Conservation (phyloP, 2,329 filamentous ascomycete species). For the Phyllosticta citriasiana region DNA sequence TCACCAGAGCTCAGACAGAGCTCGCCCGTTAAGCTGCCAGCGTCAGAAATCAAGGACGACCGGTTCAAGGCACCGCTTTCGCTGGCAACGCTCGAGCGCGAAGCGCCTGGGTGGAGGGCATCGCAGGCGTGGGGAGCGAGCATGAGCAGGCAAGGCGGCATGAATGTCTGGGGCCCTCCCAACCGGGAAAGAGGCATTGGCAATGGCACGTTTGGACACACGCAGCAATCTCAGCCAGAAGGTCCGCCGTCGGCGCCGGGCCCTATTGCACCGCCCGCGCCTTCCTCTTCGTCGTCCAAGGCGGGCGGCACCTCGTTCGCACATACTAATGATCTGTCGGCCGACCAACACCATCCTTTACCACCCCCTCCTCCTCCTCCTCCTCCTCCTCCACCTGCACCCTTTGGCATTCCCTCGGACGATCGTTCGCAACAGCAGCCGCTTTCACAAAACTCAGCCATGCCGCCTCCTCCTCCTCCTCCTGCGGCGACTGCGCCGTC, state of each 20-base stretch:
- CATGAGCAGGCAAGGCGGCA: slow-evolving; percentile 1
- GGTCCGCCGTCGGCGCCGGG: slow-evolving; percentile 20
- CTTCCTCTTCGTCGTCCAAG: slow-evolving; percentile 1
- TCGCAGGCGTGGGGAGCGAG: slow-evolving; percentile 1
- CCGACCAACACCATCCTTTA: slow-evolving; percentile 21
- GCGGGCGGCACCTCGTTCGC: background rate
- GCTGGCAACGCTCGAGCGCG: slow-evolving; percentile 30
- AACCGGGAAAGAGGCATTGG: slow-evolving; percentile 58
- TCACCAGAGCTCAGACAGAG: slow-evolving; percentile 4
- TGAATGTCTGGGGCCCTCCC: slow-evolving; percentile 67
- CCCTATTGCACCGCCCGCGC: slow-evolving; percentile 16
- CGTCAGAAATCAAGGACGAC: background rate
- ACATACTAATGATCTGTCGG: slow-evolving; percentile 9
- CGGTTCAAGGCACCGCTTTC: slow-evolving; percentile 17
- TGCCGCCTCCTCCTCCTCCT: background rate
- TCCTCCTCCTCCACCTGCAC: slow-evolving; percentile 17
- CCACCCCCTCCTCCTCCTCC: slow-evolving; percentile 15
- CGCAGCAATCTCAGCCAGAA: slow-evolving; percentile 24
- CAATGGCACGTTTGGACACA: slow-evolving; percentile 63
- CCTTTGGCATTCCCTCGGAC: slow-evolving; percentile 2
- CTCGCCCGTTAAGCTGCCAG: slow-evolving; percentile 1
- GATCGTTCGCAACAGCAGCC: background rate
- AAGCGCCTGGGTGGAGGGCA: slow-evolving; percentile 30
- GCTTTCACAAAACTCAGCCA: background rate
- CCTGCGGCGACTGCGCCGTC: slow-evolving; percentile 10